These are phyloP conservation scores for Crepidotus variabilis DNA, from an alignment of 768 basidiomycete species.

Conservation along the genomic window DNA sequence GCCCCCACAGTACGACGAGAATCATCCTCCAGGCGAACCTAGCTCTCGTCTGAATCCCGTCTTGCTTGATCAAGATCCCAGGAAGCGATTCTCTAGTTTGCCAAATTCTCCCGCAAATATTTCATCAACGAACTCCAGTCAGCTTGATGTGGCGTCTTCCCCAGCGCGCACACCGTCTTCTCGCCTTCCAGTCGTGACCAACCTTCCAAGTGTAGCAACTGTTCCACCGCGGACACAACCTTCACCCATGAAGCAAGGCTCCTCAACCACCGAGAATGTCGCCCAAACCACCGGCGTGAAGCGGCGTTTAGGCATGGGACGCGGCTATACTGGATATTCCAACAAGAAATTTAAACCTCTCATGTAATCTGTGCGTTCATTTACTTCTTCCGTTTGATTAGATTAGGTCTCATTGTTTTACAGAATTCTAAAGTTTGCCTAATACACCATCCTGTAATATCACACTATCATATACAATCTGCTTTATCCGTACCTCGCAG, in stretches of 20 bases:
- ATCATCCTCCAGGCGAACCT: constrained; percentile 5
- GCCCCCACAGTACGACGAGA: constrained; percentile 4
- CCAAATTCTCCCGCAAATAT: neutral
- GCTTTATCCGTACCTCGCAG: neutral
- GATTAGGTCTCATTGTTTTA: neutral
- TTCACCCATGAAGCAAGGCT: too few species aligned
- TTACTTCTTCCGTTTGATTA: neutral
- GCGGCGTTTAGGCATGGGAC: constrained; percentile 62
- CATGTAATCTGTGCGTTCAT: constrained; percentile 17
- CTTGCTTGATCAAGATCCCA: neutral
- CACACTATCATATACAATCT: neutral
- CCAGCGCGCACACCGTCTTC: neutral
- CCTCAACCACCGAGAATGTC: constrained; percentile 5
- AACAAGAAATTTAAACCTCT: constrained; percentile 75
- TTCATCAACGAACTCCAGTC: neutral
- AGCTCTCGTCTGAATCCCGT: constrained; percentile 3
- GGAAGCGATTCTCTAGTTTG: neutral
- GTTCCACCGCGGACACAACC: constrained; percentile 6
- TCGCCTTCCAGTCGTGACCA: constrained; percentile 5
- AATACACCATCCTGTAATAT: neutral
- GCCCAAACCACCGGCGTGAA: constrained; percentile 33
- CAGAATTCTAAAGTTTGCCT: neutral
- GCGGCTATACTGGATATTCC: constrained; percentile 43
- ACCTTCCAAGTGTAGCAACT: constrained; percentile 11
- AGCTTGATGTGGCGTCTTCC: neutral